Evolutionary conservation across 2,329 filamentous ascomycete species (phyloP).

Genomic region (Pyrenophora graminea): DNA sequence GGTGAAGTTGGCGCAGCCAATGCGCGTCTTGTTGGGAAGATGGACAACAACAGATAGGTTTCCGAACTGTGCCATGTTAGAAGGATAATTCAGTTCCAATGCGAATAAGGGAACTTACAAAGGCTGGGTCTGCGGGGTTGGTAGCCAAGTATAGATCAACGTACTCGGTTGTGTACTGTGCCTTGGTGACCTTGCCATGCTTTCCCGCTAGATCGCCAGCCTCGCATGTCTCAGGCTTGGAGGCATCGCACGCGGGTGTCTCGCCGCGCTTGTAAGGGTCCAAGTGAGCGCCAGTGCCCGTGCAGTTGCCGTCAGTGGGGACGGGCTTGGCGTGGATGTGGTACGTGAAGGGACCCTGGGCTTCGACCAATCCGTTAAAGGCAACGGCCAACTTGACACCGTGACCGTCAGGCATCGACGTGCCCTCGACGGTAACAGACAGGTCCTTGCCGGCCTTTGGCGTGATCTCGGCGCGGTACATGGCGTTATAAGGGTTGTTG

Average conservation of each 20-base stretch:
- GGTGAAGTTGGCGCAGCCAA: slow-evolving; percentile 62
- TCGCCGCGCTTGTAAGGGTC: slow-evolving; percentile 51
- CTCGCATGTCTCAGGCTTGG: slow-evolving; percentile 48
- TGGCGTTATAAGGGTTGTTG: slow-evolving; percentile 47
- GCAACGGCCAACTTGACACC: slow-evolving; percentile 49
- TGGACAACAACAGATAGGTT: slow-evolving; percentile 61
- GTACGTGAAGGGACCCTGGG: slow-evolving; percentile 54
- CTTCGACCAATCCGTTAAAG: slow-evolving; percentile 47
- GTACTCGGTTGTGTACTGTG: slow-evolving; percentile 44
- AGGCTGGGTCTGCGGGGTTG: slow-evolving; percentile 47
- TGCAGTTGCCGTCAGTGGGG: slow-evolving; percentile 50
- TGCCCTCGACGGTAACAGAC: slow-evolving; percentile 42
- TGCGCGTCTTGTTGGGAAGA: slow-evolving; percentile 56
- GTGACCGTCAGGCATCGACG: slow-evolving; percentile 40
- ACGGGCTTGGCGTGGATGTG: slow-evolving; percentile 52
- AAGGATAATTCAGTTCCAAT: background rate
- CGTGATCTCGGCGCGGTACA: slow-evolving; percentile 47
- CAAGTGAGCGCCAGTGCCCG: slow-evolving; percentile 47
- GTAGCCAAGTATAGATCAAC: slow-evolving; percentile 38
- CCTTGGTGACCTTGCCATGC: slow-evolving; percentile 46
- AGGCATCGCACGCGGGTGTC: slow-evolving; percentile 43
- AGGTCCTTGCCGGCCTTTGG: slow-evolving; percentile 39
- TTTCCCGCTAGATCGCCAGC: slow-evolving; percentile 54
- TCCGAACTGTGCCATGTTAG: slow-evolving; percentile 46
- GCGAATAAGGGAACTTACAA: slow-evolving; percentile 23